These are phyloP conservation scores for Lojkania enalia DNA, from an alignment of 2,329 filamentous ascomycete species.

Conservation along the genomic window DNA sequence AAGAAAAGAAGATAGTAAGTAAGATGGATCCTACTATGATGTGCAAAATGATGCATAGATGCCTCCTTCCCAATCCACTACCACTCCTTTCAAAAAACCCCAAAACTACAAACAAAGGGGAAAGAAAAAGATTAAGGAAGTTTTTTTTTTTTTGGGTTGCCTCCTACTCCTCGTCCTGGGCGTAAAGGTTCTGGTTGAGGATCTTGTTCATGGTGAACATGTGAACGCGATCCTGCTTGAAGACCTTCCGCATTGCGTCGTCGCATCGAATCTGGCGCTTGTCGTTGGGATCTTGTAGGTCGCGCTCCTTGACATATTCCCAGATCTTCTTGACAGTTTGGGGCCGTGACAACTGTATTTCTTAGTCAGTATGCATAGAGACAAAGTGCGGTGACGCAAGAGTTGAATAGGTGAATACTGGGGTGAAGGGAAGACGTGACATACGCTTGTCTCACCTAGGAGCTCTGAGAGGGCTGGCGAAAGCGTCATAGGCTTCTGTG, in stretches of 20 bases:
- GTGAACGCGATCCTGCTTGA: constrained; percentile 87
- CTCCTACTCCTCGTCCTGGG: constrained; percentile 65
- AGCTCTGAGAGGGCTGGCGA: constrained; percentile 71
- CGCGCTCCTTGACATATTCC: constrained; percentile 87
- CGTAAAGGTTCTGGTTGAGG: constrained; percentile 85
- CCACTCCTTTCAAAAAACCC: too few relatives aligned
- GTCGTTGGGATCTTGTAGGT: constrained; percentile 88
- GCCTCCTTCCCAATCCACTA: too few relatives aligned
- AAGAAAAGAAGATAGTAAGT: too few relatives aligned
- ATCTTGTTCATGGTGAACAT: constrained; percentile 99
- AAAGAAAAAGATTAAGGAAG: too few relatives aligned
- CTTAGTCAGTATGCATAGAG: constrained; percentile 2
- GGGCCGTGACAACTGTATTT: constrained; percentile 76
- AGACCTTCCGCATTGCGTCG: constrained; percentile 86
- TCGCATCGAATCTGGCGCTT: constrained; percentile 94
- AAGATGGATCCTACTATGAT: too few relatives aligned
- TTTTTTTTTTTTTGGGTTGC: too few relatives aligned
- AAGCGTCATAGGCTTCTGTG: constrained; percentile 72
- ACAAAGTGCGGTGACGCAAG: constrained; percentile 1
- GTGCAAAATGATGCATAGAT: too few relatives aligned
- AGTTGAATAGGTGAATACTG: neutral
- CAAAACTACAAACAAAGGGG: too few relatives aligned
- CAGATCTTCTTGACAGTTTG: constrained; percentile 97
- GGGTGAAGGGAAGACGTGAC: constrained; percentile 29
- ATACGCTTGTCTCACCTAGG: constrained; percentile 68